Evolutionary conservation across 1,284 basidiomycete genomes (phyloP).

Genomic region (Pyrrhoderma lamaoense): DNA sequence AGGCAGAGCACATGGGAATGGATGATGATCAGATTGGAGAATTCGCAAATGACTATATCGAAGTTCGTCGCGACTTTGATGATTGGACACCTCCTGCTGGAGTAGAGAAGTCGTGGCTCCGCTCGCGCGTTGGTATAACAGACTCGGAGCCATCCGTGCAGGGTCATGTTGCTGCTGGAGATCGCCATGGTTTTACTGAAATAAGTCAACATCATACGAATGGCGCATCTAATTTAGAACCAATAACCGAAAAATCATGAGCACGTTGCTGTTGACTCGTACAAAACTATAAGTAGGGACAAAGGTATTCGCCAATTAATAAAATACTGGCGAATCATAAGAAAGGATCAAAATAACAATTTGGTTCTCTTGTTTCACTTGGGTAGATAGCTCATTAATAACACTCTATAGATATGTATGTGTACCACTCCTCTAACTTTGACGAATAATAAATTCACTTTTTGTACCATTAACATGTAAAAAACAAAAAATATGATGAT

Average conservation of each 20-base stretch:
- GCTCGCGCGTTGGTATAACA: conserved; percentile 11
- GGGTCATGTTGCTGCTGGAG: conserved; percentile 34
- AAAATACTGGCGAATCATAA: not conserved
- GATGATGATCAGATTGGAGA: conserved; percentile 83
- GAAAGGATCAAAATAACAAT: not conserved
- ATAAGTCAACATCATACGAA: conserved; percentile 7
- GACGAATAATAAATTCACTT: no score
- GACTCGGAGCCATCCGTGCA: conserved; percentile 17
- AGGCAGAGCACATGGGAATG: conserved; percentile 82
- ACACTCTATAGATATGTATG: no score
- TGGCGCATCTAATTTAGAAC: not conserved
- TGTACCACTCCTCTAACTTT: no score
- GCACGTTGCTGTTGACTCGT: not conserved
- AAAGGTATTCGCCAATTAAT: not conserved
- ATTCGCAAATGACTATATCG: conserved; percentile 72
- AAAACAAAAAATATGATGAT: no score
- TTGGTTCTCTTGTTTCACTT: not conserved
- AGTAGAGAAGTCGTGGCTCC: conserved; percentile 19
- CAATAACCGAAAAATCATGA: conserved; percentile 4
- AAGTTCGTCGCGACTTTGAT: conserved; percentile 61
- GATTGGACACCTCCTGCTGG: conserved; percentile 41
- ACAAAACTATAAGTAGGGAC: no score
- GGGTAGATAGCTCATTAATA: no score
- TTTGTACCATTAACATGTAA: no score
- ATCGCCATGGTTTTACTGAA: conserved; percentile 41